These are phyloP conservation scores for Nakataea oryzae DNA, from an alignment of 2,329 filamentous ascomycete genomes.

Conservation along the genomic window DNA sequence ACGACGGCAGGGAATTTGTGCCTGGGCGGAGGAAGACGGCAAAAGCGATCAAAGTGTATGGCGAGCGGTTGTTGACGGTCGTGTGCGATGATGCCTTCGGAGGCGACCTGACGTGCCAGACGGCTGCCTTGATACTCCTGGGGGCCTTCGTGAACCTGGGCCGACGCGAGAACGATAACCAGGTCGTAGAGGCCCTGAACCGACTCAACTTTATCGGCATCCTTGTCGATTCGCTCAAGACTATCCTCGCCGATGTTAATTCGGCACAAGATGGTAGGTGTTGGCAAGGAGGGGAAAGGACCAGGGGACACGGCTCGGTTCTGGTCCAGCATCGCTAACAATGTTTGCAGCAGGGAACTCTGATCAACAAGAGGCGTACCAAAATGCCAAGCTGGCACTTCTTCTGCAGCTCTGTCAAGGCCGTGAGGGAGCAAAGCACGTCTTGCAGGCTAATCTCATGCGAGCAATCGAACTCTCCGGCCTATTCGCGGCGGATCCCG, in stretches of 20 bases:
- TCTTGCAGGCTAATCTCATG: conserved; percentile 87
- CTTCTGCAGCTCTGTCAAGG: conserved; percentile 78
- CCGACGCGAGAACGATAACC: conserved; percentile 58
- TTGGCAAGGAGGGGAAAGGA: not conserved
- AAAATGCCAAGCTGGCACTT: conserved; percentile 67
- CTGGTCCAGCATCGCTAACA: not conserved
- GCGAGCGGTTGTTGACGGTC: conserved; percentile 72
- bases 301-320: not conserved
- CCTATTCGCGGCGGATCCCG: conserved; percentile 85
- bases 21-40: conserved; percentile 51
- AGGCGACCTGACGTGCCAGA: conserved; percentile 70
- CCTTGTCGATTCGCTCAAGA: conserved; percentile 76
- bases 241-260: conserved; percentile 57
- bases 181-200: conserved; percentile 70
- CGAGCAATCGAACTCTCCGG: conserved; percentile 67
- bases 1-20: conserved; percentile 35
- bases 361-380: conserved; percentile 36
- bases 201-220: conserved; percentile 86
- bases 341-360: conserved; percentile 17
- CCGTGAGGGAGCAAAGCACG: conserved; percentile 69
- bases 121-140: conserved; percentile 78
- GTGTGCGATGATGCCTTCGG: conserved; percentile 90
- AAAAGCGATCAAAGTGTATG: conserved; percentile 57
- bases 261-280: not conserved
- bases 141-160: conserved; percentile 67